phyloP scores from a whole-genome alignment of 2,329 filamentous ascomycete species.

The Cladosporium oxysporum region DNA sequence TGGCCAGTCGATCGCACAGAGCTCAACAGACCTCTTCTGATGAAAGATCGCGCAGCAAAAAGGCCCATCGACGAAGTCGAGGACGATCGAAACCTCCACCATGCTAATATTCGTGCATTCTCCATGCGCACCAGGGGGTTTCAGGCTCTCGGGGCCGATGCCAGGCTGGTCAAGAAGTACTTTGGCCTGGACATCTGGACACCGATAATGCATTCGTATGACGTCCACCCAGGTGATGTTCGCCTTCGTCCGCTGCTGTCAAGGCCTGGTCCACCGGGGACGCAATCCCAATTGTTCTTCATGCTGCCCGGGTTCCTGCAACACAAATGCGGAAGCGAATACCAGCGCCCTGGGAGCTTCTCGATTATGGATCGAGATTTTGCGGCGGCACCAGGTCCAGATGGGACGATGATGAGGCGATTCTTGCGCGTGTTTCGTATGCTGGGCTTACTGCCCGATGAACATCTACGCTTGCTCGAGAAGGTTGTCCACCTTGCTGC shows the following conservation, averaged over 20 bases:
- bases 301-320: background rate
- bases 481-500: background rate
- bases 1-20: background rate
- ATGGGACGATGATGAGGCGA: background rate
- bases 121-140: background rate
- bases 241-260: background rate
- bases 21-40: background rate
- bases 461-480: background rate
- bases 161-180: background rate
- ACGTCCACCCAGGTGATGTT: background rate
- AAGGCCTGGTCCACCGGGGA: background rate
- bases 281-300: background rate
- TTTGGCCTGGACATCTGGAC: conserved; percentile 1
- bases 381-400: background rate
- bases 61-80: background rate
- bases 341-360: background rate
- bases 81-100: background rate
- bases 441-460: background rate
- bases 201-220: background rate
- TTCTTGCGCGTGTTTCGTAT: background rate
- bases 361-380: background rate
- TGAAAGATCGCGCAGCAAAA: background rate
- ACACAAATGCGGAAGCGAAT: background rate
- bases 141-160: background rate
- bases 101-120: background rate